Evolutionary conservation across 2,329 filamentous ascomycete genomes (phyloP).

Genomic region (Pestalotiopsis sp.): DNA sequence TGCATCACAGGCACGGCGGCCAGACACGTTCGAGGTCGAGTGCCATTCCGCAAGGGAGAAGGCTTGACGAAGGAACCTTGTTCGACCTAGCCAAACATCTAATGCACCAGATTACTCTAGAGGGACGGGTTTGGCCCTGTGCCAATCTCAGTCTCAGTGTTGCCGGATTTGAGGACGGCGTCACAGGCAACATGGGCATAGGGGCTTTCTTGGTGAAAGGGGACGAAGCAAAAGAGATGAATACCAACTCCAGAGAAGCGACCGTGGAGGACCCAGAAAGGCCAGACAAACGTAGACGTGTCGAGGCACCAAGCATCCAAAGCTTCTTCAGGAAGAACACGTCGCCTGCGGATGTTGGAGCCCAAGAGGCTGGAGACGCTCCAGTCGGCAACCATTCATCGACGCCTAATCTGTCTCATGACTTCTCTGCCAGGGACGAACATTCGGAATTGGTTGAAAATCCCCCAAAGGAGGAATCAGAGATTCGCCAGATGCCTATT

Average conservation of each 20-base stretch:
- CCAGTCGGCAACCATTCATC: constrained; percentile 20
- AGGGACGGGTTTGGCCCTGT: constrained; percentile 87
- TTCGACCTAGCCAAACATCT: constrained; percentile 78
- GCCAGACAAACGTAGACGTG: constrained; percentile 45
- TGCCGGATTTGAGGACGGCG: constrained; percentile 87
- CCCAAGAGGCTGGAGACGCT: constrained; percentile 23
- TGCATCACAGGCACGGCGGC: constrained; percentile 77
- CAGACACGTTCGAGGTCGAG: constrained; percentile 76
- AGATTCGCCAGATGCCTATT: constrained; percentile 36
- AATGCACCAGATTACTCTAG: constrained; percentile 74
- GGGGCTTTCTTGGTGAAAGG: constrained; percentile 81
- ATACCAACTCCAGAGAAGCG: constrained; percentile 33
- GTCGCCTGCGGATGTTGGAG: constrained; percentile 31
- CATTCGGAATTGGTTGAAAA: constrained; percentile 14
- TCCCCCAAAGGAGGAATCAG: constrained; percentile 24
- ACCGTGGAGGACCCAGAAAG: constrained; percentile 32
- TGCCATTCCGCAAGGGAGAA: constrained; percentile 76
- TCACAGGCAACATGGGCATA: constrained; percentile 84
- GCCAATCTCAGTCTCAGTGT: constrained; percentile 87
- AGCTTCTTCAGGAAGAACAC: constrained; percentile 56
- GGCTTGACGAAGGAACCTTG: constrained; percentile 71
- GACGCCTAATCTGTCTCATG: constrained; percentile 1
- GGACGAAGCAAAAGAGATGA: constrained; percentile 62
- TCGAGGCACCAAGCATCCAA: constrained; percentile 54
- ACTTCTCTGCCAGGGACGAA: constrained; percentile 7